These are phyloP conservation scores for Zostera marina DNA, from an alignment of 116 monocot genomes.

Conservation along the genomic window DNA sequence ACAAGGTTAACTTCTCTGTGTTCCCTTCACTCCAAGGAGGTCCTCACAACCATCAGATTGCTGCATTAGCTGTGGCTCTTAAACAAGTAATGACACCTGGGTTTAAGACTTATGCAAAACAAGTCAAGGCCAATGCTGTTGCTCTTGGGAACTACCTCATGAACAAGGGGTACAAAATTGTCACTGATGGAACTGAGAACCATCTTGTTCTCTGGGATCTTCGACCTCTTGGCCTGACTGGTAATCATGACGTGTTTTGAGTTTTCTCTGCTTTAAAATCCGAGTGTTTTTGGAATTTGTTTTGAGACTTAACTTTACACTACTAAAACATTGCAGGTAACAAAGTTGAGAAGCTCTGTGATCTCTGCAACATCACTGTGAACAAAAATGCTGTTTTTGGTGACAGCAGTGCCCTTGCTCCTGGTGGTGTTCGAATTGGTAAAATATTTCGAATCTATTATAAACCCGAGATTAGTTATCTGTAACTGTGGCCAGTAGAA, in stretches of 20 bases:
- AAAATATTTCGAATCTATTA: constrained; percentile 2
- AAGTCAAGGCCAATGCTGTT: constrained; percentile 67
- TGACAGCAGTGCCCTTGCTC: constrained; percentile 73
- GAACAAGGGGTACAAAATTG: constrained; percentile 81
- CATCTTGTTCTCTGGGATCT: constrained; percentile 96
- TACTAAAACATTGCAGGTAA: constrained; percentile 30
- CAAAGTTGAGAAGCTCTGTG: constrained; percentile 87
- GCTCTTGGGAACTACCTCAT: constrained; percentile 64
- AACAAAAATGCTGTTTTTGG: constrained; percentile 90
- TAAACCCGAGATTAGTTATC: too few species aligned
- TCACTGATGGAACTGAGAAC: constrained; percentile 79
- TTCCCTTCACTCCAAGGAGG: constrained; percentile 96
- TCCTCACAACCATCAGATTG: constrained; percentile 94
- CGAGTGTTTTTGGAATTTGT: not conserved
- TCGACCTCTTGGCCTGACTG: constrained; percentile 91
- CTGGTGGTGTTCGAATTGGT: constrained; percentile 74
- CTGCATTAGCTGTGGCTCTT: constrained; percentile 77
- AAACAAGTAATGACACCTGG: constrained; percentile 54
- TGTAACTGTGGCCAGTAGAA: too few species aligned
- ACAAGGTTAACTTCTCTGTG: constrained; percentile 86
- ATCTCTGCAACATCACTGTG: constrained; percentile 67
- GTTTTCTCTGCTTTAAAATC: not conserved
- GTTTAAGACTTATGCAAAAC: constrained; percentile 75
- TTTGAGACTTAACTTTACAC: not conserved
- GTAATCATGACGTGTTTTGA: constrained; percentile 20